Percentiles rank a stretch among this genome's conserved stretches.
phyloP scores from a whole-genome alignment of 1,139 yeast genomes.

The Debaryomyces robertsiae region DNA sequence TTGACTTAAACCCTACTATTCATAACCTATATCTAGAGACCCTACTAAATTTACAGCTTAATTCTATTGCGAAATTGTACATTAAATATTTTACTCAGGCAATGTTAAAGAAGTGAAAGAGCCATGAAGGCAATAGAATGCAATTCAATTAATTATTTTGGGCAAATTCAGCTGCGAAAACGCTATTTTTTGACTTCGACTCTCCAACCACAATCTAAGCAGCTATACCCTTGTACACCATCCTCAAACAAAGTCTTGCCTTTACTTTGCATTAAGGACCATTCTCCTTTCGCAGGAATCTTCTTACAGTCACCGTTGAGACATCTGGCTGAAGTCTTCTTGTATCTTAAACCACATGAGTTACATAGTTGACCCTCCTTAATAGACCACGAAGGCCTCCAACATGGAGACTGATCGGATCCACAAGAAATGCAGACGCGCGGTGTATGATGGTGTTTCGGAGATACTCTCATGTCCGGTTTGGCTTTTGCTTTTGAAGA shows the following conservation, averaged over 20 bases:
- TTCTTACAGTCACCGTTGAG: slow-evolving; percentile 72
- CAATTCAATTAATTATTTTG: slow-evolving; percentile 1
- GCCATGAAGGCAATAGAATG: neutral
- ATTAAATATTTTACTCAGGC: too few species aligned
- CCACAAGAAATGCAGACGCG: slow-evolving; percentile 89
- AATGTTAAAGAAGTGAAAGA: too few species aligned
- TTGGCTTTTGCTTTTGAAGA: slow-evolving; percentile 35
- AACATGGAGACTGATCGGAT: slow-evolving; percentile 91
- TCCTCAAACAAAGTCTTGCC: slow-evolving; percentile 52
- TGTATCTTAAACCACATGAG: slow-evolving; percentile 92
- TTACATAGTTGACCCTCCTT: slow-evolving; percentile 92
- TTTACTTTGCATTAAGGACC: slow-evolving; percentile 82
- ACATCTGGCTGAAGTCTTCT: slow-evolving; percentile 92
- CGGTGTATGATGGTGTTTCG: slow-evolving; percentile 32
- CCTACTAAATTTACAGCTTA: too few species aligned
- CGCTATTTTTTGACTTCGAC: slow-evolving; percentile 41
- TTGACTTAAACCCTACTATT: too few species aligned
- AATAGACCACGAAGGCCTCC: slow-evolving; percentile 97
- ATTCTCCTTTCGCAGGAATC: slow-evolving; percentile 95
- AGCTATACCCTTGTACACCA: slow-evolving; percentile 52
- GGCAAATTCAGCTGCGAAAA: neutral
- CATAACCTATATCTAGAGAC: too few species aligned
- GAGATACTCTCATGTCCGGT: slow-evolving; percentile 41
- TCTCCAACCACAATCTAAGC: slow-evolving; percentile 66
- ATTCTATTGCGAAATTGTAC: too few species aligned